Base-by-base conservation (phyloP, 2,329 filamentous ascomycete species). In the Arthrobotrys sinensis region DNA sequence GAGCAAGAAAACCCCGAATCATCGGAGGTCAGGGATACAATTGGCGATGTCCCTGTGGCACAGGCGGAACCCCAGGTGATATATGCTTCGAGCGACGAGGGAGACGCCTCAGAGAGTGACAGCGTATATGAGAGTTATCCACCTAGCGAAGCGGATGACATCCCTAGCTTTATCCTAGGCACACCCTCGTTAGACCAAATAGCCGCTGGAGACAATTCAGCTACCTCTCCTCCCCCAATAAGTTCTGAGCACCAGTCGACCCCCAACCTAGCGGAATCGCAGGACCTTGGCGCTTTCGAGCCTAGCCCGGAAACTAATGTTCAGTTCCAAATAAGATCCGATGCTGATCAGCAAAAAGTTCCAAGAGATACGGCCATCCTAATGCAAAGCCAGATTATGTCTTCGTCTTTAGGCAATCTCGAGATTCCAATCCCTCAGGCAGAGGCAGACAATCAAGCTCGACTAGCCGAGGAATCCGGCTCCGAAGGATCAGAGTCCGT, bases 401-500 rank as follows among this genome's bases (percentile, higher is more conserved):
- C 12, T 55, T 66, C 34, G 64, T 36, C 71, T 36, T 80, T 77
- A 53, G 62, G 43, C 72, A 80, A 82, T 0, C 67, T 80, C 4
- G 80, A 81, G 19, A 83, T 11, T 6, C 3, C 24, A 14, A 12
- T 28, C 6, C n/a, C 28, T 8, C 21, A 36, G 12, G 14, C 10
- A 10, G 16, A 36, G 45, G 55, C 12, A 12, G 32, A 57, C 6
- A 11, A 48, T 4, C 63, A 63, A 32, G 5, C 83, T 0, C 81
- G 72, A 16, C 81, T 80, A 69, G 83, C 83, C 66, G 82, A 82
- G 45, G 76, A 66, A 55, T 79, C 79, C 10, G 81, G 80, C 21
- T 83, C 83, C 19, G 80, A 82, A 84, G 36, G 81, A 69, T 48
- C 80, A 62, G 78, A 83, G 11, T 86, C 89, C 38, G 89, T 91